Percentiles rank a stretch among this genome's conserved stretches.
These are phyloP conservation scores for Magnusiomyces clavatus DNA, from an alignment of 1,139 yeast species.

Conservation along the genomic window DNA sequence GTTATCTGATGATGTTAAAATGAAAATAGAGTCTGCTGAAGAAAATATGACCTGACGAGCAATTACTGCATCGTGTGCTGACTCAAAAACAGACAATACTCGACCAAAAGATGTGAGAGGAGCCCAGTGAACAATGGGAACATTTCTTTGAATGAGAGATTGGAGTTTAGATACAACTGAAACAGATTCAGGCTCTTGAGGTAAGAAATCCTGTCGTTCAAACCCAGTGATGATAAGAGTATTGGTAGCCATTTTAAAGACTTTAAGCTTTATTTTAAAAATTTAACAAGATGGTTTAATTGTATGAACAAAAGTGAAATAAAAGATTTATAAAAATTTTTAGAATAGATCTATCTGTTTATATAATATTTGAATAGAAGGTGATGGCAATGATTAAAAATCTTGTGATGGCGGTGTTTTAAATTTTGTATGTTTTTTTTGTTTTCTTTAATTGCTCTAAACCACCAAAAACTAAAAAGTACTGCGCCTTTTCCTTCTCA, in stretches of 20 bases:
- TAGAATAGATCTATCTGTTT: not conserved
- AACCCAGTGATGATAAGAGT: conserved; percentile 22
- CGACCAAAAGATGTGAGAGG: conserved; percentile 33
- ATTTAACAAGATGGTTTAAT: not conserved
- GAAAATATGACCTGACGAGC: conserved; percentile 17
- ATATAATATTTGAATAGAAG: no score
- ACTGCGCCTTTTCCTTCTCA: no score
- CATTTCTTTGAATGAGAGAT: conserved; percentile 3
- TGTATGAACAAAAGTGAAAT: not conserved
- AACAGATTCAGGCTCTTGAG: not conserved
- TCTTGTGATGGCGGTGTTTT: no score
- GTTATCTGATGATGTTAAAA: not conserved
- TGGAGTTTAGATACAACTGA: conserved; percentile 3
- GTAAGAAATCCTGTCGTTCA: conserved; percentile 15
- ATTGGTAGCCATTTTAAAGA: conserved; percentile 14
- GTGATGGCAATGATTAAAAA: no score
- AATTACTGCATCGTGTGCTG: conserved; percentile 23
- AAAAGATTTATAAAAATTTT: not conserved
- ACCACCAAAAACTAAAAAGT: no score
- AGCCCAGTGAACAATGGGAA: conserved; percentile 28
- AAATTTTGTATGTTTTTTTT: not conserved
- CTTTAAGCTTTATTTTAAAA: not conserved
- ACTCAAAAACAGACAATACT: conserved; percentile 30
- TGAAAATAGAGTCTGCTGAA: not conserved
- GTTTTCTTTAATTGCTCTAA: conserved; percentile 5